A percentile compares a stretch with the other conserved stretches of the same genome.
phyloP scores from a whole-genome alignment of 2,329 filamentous ascomycete species.

The Neonectria sp. region DNA sequence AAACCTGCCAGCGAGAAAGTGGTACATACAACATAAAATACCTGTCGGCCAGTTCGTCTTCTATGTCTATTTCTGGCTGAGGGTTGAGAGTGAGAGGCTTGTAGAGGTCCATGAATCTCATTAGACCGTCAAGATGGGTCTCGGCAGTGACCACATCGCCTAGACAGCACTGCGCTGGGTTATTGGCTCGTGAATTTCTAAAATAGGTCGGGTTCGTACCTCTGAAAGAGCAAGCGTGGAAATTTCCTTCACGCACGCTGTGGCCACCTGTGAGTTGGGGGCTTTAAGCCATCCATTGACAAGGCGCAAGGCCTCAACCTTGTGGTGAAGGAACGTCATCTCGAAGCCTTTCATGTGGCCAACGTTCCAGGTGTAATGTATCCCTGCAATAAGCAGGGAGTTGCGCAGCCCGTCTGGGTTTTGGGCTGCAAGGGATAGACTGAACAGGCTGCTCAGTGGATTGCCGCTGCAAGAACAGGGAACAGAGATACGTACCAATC shows the following conservation, averaged over 20 bases:
- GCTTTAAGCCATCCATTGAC: slow-evolving; percentile 31
- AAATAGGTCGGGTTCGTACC: slow-evolving; percentile 9
- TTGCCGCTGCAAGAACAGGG: background rate
- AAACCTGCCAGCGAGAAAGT: fast-evolving
- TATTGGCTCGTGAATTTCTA: background rate
- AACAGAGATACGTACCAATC: slow-evolving; percentile 18
- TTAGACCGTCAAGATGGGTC: slow-evolving; percentile 38
- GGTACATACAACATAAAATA: slow-evolving; percentile 36
- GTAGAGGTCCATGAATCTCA: slow-evolving; percentile 41
- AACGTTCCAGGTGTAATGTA: slow-evolving; percentile 40
- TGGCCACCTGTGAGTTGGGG: background rate
- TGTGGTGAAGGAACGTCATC: slow-evolving; percentile 40
- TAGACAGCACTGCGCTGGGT: slow-evolving; percentile 32
- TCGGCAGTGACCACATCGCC: slow-evolving; percentile 36
- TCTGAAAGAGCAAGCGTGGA: slow-evolving; percentile 39
- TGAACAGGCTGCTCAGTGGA: slow-evolving; percentile 3
- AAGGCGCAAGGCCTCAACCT: slow-evolving; percentile 36
- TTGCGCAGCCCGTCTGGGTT: slow-evolving; percentile 37
- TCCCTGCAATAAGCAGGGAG: slow-evolving; percentile 39
- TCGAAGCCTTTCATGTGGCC: slow-evolving; percentile 35
- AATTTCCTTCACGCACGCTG: slow-evolving; percentile 34
- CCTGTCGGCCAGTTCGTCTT: slow-evolving; percentile 38
- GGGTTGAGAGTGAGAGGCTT: background rate
- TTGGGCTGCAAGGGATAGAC: slow-evolving; percentile 28
- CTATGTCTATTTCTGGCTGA: background rate